Base-by-base conservation (phyloP, 176 grass and related monocot species). In the Thalia dealbata region DNA sequence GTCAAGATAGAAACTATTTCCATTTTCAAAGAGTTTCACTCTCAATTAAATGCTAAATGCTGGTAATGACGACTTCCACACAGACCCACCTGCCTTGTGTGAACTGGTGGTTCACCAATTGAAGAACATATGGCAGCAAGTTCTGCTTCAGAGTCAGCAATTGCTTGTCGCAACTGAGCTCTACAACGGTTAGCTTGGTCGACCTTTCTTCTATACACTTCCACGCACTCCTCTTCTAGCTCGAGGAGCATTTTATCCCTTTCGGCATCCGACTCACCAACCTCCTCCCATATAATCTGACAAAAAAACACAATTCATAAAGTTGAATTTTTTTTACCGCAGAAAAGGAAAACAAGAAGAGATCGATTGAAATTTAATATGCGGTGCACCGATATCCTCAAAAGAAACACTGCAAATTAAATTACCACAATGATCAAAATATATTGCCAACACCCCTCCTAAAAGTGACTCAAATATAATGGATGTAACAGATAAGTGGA, bases 181-280 rank as follows among this genome's bases (percentile, higher is more conserved):
- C 89, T 87, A 69, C 73, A 67, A 35, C 79, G 79, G 73, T 78
- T 91, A 15, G 89, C 85, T 64, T 72, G 81, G 74, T 91, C 85
- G 77, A 91, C 89, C 80, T 82, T 91, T 70, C 85, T 85, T 78
- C 77, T 72, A 76, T 81, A 88, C 12, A 85, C 89, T 14, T 88
- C 77, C 61, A 88, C 56, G 54, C 85, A 88, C 69, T 91, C 85
- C 73, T 84, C 65, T 81, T 85, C 80, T 66, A 91, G 85, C 59
- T 91, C 82, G 28, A 83, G 80, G 61, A 91, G 85, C 80, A 76
- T 73, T 70, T 59, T 81, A 59, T 88, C 89, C 66, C 78, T 88
- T 68, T 70, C 74, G 69, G 76, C 54, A 76, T 76, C 85, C 30
- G 70, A 52, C 73, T 91, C 89, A 16, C 89, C 89, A 28, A 88